These are phyloP conservation scores for Aspergillus incahuasiensis DNA, from an alignment of 495 filamentous ascomycete species.

Conservation along the genomic window DNA sequence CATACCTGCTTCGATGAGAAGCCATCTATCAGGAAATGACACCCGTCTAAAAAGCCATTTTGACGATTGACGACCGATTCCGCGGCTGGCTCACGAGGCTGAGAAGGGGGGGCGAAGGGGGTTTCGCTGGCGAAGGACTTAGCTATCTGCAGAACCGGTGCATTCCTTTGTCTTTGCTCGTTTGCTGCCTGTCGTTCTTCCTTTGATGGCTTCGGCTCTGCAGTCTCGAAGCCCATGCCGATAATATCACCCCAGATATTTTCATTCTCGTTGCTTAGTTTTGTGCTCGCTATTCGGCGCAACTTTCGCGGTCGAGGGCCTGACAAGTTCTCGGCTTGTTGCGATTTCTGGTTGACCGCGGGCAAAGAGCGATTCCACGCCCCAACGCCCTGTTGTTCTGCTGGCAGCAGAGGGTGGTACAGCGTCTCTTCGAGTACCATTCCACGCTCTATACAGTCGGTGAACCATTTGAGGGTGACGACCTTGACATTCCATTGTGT, in stretches of 20 bases:
- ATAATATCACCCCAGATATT: constrained; percentile 87
- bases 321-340: constrained; percentile 19
- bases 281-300: constrained; percentile 73
- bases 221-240: constrained; percentile 41
- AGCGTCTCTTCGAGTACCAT: constrained; percentile 83
- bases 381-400: constrained; percentile 65
- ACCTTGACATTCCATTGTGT: constrained; percentile 71
- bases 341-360: constrained; percentile 29
- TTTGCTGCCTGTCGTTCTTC: constrained; percentile 28
- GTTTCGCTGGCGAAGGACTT: constrained; percentile 43
- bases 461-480: constrained; percentile 79
- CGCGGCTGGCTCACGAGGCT: constrained; percentile 18
- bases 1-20: constrained; percentile 55
- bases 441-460: constrained; percentile 80
- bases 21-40: constrained; percentile 60
- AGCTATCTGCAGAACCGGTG: constrained; percentile 29
- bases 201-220: constrained; percentile 1
- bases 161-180: constrained; percentile 18
- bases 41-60: constrained; percentile 35
- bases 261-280: constrained; percentile 71
- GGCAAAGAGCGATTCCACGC: constrained; percentile 62
- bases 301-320: constrained; percentile 57
- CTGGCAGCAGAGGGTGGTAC: constrained; percentile 69
- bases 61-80: constrained; percentile 11
- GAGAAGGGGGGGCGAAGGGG: constrained; percentile 26